phyloP scores from a whole-genome alignment of 2,329 filamentous ascomycete genomes.

The Paraphoma sp. region DNA sequence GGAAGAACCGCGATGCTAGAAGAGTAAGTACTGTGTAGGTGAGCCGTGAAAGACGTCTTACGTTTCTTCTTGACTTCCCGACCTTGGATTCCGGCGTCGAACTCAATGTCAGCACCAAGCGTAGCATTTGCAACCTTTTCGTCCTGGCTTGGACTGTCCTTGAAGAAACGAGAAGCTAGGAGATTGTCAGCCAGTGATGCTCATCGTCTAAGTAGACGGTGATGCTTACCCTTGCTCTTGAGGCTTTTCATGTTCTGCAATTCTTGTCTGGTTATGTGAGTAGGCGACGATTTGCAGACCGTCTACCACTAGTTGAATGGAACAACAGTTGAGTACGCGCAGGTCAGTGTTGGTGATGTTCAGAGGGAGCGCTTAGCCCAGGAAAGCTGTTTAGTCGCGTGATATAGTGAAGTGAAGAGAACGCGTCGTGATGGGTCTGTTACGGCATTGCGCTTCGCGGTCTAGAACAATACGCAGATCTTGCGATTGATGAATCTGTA shows the following conservation, averaged over 20 bases:
- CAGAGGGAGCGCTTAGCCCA: no score
- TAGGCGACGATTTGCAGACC: neutral
- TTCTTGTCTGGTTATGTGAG: neutral
- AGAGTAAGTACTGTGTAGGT: neutral
- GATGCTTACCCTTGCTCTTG: constrained; percentile 21
- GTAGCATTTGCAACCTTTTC: constrained; percentile 17
- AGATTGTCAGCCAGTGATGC: no score
- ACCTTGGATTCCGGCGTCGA: constrained; percentile 22
- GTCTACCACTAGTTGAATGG: neutral
- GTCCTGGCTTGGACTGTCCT: constrained; percentile 20
- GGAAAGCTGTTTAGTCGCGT: neutral
- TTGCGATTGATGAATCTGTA: neutral
- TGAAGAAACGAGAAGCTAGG: constrained; percentile 31
- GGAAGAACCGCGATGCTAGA: constrained; percentile 20
- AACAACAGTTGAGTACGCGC: neutral
- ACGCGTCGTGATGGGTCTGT: neutral
- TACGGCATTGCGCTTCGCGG: neutral
- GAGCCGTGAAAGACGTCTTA: constrained; percentile 1
- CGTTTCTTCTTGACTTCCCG: constrained; percentile 19
- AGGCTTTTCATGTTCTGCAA: constrained; percentile 23
- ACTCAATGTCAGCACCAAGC: constrained; percentile 2
- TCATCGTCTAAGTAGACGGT: neutral
- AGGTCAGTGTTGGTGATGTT: neutral
- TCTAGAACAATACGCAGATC: neutral
- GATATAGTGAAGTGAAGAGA: neutral